Percentiles rank a stretch among this genome's conserved stretches.
These are phyloP conservation scores for Exophiala viscosa DNA, from an alignment of 2,329 filamentous ascomycete genomes.

Conservation along the genomic window DNA sequence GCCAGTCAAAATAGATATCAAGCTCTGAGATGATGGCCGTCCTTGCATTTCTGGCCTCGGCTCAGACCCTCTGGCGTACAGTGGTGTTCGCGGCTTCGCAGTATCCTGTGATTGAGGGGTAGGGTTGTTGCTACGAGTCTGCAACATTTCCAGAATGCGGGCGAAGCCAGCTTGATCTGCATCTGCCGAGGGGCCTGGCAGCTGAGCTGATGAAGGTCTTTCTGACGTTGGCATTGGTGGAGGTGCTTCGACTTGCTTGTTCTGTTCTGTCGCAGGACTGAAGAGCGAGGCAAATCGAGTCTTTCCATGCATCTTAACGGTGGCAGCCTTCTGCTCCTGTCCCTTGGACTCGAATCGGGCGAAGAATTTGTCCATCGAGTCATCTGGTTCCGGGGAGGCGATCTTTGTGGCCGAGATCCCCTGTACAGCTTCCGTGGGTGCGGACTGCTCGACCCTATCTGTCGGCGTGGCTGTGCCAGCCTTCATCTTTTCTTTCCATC, in stretches of 20 bases:
- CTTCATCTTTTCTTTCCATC: constrained; percentile 91
- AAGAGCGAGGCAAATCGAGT: constrained; percentile 87
- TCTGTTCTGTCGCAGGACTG: constrained; percentile 42
- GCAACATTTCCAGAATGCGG: constrained; percentile 75
- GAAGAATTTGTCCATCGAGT: constrained; percentile 30
- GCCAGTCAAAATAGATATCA: constrained; percentile 11
- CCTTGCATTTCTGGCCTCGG: constrained; percentile 25
- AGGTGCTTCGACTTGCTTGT: constrained; percentile 28
- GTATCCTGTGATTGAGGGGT: constrained; percentile 39
- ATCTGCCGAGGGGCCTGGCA: constrained; percentile 41
- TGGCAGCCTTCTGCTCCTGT: constrained; percentile 40
- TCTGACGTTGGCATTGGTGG: constrained; percentile 31
- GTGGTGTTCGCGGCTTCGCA: constrained; percentile 32
- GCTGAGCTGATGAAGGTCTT: constrained; percentile 32
- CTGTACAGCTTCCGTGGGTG: constrained; percentile 42
- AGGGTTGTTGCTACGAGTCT: constrained; percentile 48
- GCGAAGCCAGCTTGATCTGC: constrained; percentile 84
- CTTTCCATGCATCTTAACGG: constrained; percentile 61
- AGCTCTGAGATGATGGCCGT: constrained; percentile 1
- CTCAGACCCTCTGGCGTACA: constrained; percentile 37
- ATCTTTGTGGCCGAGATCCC: constrained; percentile 32
- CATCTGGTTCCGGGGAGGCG: constrained; percentile 23
- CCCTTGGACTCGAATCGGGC: constrained; percentile 26
- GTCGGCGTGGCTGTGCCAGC: constrained; percentile 43
- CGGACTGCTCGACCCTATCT: constrained; percentile 26